Percentiles rank a stretch among this genome's conserved stretches.
Conservation (phyloP, 2,329 filamentous ascomycete genomes). For the Diaporthe vaccinii region DNA sequence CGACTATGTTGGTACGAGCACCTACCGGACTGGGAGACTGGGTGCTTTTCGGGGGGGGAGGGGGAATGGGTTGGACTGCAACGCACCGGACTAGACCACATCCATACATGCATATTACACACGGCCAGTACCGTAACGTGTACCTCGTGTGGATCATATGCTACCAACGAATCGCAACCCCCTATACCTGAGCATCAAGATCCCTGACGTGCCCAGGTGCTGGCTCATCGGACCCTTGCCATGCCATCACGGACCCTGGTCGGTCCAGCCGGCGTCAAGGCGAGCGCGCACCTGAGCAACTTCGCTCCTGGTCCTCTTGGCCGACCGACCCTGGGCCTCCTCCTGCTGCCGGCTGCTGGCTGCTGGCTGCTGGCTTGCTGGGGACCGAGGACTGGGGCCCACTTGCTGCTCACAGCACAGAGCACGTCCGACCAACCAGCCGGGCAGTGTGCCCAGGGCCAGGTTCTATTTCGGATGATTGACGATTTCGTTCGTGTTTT, state of each 20-base stretch:
- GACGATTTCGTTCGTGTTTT: constrained; percentile 35
- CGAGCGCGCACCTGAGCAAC: constrained; percentile 23
- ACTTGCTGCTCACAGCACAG: constrained; percentile 20
- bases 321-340: constrained; percentile 8
- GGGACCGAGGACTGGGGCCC: constrained; percentile 17
- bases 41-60: neutral
- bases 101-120: constrained; percentile 9
- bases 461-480: constrained; percentile 31
- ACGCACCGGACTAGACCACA: neutral
- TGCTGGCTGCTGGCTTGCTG: constrained; percentile 12
- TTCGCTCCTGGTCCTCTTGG: constrained; percentile 9
- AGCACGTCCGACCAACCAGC: constrained; percentile 27
- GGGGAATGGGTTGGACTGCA: neutral
- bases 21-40: neutral
- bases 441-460: constrained; percentile 16
- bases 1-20: constrained; percentile 13
- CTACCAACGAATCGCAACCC: constrained; percentile 26
- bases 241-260: constrained; percentile 29
- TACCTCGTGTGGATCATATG: constrained; percentile 7
- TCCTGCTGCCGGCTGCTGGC: neutral
- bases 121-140: neutral
- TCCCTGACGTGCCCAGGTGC: constrained; percentile 17
- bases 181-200: constrained; percentile 2
- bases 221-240: constrained; percentile 30
- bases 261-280: constrained; percentile 29